Conservation (phyloP, 805 yeast species). For the Myxozyma nipponensis region DNA sequence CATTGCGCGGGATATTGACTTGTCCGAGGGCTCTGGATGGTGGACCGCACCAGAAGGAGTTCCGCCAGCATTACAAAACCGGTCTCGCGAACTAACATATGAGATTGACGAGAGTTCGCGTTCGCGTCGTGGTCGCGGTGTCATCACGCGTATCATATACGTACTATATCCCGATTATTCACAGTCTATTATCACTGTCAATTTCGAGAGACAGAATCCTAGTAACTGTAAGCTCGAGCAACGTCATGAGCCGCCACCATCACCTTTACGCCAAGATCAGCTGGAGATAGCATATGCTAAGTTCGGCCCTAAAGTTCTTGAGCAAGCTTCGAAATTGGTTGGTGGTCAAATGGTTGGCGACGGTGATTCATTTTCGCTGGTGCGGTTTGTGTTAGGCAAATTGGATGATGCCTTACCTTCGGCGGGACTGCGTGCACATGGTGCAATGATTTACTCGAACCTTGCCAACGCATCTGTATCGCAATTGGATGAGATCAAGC, state of each 20-base stretch:
- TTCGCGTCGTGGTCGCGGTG: slow-evolving; percentile 53
- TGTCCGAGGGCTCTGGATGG: slow-evolving; percentile 51
- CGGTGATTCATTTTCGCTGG: slow-evolving; percentile 38
- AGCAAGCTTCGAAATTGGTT: slow-evolving; percentile 41
- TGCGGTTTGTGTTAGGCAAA: slow-evolving; percentile 33
- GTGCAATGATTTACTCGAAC: slow-evolving; percentile 64
- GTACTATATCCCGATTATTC: slow-evolving; percentile 70
- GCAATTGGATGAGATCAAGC: slow-evolving; percentile 58
- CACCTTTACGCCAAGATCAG: slow-evolving; percentile 42
- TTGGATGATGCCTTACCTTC: slow-evolving; percentile 49
- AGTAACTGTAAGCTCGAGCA: slow-evolving; percentile 45
- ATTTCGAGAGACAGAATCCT: slow-evolving; percentile 55
- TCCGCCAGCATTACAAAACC: slow-evolving; percentile 53
- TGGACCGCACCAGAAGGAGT: slow-evolving; percentile 55
- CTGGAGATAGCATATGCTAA: slow-evolving; percentile 49
- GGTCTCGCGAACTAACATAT: slow-evolving; percentile 45
- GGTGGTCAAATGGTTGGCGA: slow-evolving; percentile 35
- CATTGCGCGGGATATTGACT: slow-evolving; percentile 36
- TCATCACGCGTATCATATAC: slow-evolving; percentile 60
- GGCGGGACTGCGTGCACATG: slow-evolving; percentile 66
- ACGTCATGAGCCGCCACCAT: slow-evolving; percentile 44
- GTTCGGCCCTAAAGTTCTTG: slow-evolving; percentile 52
- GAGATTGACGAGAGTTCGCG: slow-evolving; percentile 62
- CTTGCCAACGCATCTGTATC: slow-evolving; percentile 48
- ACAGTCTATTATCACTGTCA: slow-evolving; percentile 56